A percentile compares a stretch with the other conserved stretches of the same genome.
These are phyloP conservation scores for Carex myosuroides DNA, from an alignment of 176 grass and related monocot species.

Conservation along the genomic window DNA sequence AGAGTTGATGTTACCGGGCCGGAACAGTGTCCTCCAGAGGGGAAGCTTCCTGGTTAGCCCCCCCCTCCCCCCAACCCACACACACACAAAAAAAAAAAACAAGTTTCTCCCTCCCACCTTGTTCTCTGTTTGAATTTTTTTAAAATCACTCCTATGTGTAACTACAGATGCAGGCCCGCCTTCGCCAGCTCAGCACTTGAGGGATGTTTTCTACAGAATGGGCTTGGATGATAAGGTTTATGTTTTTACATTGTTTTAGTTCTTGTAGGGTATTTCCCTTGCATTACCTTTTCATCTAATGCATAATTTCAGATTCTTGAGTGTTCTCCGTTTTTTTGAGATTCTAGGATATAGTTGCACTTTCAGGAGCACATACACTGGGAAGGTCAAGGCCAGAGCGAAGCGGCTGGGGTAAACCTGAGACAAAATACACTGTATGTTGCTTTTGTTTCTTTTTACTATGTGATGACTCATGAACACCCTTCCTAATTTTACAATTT, in stretches of 20 bases:
- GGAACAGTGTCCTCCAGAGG: constrained; percentile 86
- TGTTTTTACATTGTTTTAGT: background rate
- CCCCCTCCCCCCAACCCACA: background rate
- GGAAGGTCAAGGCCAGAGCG: constrained; percentile 84
- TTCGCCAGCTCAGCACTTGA: constrained; percentile 78
- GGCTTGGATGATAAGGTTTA: constrained; percentile 84
- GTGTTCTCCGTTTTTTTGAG: background rate
- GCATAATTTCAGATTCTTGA: constrained; percentile 14
- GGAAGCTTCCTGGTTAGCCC: constrained; percentile 91
- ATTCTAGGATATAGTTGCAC: constrained; percentile 84
- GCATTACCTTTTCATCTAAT: constrained; percentile 9
- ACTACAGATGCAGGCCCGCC: constrained; percentile 70
- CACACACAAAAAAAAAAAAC: too few species aligned
- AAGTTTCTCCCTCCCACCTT: too few species aligned
- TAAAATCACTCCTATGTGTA: background rate
- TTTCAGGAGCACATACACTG: constrained; percentile 97
- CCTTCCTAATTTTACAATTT: background rate
- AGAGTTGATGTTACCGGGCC: constrained; percentile 82
- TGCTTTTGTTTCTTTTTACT: constrained; percentile 25
- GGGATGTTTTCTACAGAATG: constrained; percentile 97
- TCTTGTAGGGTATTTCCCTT: background rate
- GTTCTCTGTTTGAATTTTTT: too few species aligned
- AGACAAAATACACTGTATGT: constrained; percentile 93
- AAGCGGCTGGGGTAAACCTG: constrained; percentile 97
- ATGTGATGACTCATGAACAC: background rate